Conservation (phyloP, 192 early-diverging fungal genomes). For the Diversispora epigaea region DNA sequence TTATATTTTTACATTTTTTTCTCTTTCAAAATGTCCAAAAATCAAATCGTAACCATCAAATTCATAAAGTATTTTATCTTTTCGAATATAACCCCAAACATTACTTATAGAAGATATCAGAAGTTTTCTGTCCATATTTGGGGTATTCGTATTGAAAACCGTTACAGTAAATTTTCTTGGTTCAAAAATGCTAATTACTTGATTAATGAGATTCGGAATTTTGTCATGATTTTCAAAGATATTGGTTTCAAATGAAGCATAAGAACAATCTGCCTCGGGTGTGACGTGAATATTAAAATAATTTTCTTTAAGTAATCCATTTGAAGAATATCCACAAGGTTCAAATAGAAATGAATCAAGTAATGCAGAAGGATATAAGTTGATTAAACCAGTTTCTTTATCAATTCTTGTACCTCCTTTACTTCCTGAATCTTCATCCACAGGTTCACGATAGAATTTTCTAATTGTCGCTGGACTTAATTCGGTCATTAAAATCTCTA, state of each 20-base stretch:
- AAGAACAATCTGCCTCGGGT: slow-evolving; percentile 96
- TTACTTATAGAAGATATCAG: slow-evolving; percentile 49
- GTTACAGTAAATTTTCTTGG: slow-evolving; percentile 86
- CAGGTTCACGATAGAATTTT: slow-evolving; percentile 65
- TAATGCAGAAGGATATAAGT: slow-evolving; percentile 76
- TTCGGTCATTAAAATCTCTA: slow-evolving; percentile 96
- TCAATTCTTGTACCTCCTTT: slow-evolving; percentile 67
- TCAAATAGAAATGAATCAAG: slow-evolving; percentile 91
- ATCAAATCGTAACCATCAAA: slow-evolving; percentile 80
- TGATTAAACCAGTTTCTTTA: slow-evolving; percentile 74
- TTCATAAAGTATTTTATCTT: slow-evolving; percentile 75
- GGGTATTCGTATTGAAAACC: slow-evolving; percentile 40
- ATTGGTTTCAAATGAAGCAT: slow-evolving; percentile 98
- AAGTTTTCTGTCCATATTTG: slow-evolving; percentile 38
- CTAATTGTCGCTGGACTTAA: slow-evolving; percentile 79
- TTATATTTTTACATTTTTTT: background rate
- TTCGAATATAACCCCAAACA: slow-evolving; percentile 61
- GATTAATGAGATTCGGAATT: slow-evolving; percentile 58
- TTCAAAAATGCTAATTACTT: slow-evolving; percentile 82
- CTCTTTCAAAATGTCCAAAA: slow-evolving; percentile 66
- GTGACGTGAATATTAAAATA: slow-evolving; percentile 99
- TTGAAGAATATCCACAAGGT: slow-evolving; percentile 96
- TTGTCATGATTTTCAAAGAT: slow-evolving; percentile 80
- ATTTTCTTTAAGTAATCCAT: slow-evolving; percentile 75
- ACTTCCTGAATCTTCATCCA: slow-evolving; percentile 60